Evolutionary conservation across 1,139 yeast species (phyloP), one percentile per base, ranked within the genome.

Genomic region (Candida anutae): DNA sequence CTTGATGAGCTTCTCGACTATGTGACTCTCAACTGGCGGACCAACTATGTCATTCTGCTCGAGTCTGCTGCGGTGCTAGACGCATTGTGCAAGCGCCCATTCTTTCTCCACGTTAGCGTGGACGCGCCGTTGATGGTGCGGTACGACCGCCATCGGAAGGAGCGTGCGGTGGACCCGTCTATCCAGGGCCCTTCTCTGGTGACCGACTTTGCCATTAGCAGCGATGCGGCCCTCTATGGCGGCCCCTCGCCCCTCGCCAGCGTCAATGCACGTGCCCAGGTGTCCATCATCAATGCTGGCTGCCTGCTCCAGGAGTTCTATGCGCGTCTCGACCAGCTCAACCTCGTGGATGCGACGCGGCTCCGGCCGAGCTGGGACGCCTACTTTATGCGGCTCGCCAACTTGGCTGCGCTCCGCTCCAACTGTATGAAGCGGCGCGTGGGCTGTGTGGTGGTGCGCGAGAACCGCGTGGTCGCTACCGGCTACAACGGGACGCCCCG

Each of bases 401-500:
- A 84, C 40, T 66, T 93, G 43, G 98, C 98, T 0, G 95, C 98
- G 0, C 64, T 79, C 29, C 62, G 99, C 39, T 78, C 94, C 20
- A 93, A 90, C 43, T 93, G 98, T 58, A 93, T 90, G 98, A 93
- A 90, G 52, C 66, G 98, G 33, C 67, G 95, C 34, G 98, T 90
- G 1, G 98, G 98, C 0, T 88, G 97, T 53, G 97, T 93, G 3
- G 72, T 90, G 17, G 96, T 85, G 1, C 69, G 88, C 29, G 93
- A 84, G 30, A 76, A 74, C 27, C 62, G 96, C 30, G 95, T 90
- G 20, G 70, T 93, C 18, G 94, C 98, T 1, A 90, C 98, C 0
- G 99, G 98, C 0, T 90, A 93, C 54, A 90, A 90, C 47, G 98
- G 99, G 1, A 90, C 99, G 0, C 97, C 98, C 9, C 68, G 95